Evolutionary conservation across 495 filamentous ascomycete species (phyloP).

Genomic region (Xanthoparmelia taractica): DNA sequence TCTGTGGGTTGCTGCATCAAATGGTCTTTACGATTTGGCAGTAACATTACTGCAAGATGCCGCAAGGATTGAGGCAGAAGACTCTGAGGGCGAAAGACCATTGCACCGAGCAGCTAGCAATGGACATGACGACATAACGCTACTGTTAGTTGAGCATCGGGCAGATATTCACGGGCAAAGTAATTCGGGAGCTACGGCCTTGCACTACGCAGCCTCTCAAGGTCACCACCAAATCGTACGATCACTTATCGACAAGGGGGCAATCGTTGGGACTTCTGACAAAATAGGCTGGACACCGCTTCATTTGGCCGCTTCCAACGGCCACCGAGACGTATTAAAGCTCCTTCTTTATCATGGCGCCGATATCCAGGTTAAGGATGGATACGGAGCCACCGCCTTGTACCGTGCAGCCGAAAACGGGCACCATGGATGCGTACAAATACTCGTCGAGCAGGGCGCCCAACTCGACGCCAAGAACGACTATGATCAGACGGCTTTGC

Average conservation of each 20-base stretch:
- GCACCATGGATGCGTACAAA: neutral
- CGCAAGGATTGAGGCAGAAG: neutral
- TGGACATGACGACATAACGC: slow-evolving; percentile 8
- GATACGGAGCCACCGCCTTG: slow-evolving; percentile 3
- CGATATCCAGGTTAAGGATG: neutral
- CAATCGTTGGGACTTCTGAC: neutral
- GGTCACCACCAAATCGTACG: neutral
- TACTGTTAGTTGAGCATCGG: slow-evolving; percentile 17
- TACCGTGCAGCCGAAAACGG: neutral
- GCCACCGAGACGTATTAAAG: slow-evolving; percentile 1
- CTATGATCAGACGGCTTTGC: slow-evolving; percentile 4
- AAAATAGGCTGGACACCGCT: neutral
- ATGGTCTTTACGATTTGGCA: neutral
- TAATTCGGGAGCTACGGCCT: neutral
- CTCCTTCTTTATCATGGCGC: slow-evolving; percentile 5
- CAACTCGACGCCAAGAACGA: neutral
- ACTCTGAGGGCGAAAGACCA: slow-evolving; percentile 7
- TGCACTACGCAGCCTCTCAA: neutral
- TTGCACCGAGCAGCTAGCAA: slow-evolving; percentile 14
- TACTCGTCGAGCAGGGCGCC: neutral
- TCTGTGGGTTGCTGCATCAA: slow-evolving; percentile 8
- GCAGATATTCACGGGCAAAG: slow-evolving; percentile 10
- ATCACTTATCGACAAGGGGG: slow-evolving; percentile 1
- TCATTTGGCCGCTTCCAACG: neutral
- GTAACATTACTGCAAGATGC: neutral